Evolutionary conservation across 2,329 filamentous ascomycete genomes (phyloP).

Genomic region (Penicillium paneum): DNA sequence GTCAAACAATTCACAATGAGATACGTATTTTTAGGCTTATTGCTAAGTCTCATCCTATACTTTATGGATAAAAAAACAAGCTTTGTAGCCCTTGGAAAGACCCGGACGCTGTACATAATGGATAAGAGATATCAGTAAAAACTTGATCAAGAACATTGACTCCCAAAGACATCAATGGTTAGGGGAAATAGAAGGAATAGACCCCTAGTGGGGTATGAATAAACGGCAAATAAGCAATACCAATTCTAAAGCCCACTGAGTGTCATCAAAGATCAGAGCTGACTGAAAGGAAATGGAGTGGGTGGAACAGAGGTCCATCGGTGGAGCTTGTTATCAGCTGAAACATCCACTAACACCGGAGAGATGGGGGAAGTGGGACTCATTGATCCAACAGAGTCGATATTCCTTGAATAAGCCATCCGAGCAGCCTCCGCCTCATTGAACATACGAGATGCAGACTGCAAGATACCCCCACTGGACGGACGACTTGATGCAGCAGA

Average conservation of each 20-base stretch:
- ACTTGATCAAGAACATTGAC: background rate
- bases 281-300: background rate
- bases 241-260: background rate
- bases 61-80: background rate
- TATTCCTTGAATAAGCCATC: background rate
- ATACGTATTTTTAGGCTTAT: background rate
- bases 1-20: background rate
- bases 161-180: background rate
- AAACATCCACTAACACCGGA: background rate
- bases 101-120: background rate
- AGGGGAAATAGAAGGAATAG: background rate
- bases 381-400: background rate
- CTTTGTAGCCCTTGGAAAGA: background rate
- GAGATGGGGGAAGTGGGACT: background rate
- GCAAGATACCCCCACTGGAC: background rate
- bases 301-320: background rate
- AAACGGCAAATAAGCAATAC: background rate
- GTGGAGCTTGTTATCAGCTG: background rate
- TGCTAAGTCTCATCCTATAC: background rate
- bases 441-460: background rate
- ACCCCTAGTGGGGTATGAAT: background rate
- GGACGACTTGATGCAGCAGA: slow-evolving; percentile 9
- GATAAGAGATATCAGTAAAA: background rate
- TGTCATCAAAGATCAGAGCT: background rate
- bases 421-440: background rate